Evolutionary conservation across 2,329 filamentous ascomycete genomes (phyloP).

Genomic region (Davidsoniella virescens): DNA sequence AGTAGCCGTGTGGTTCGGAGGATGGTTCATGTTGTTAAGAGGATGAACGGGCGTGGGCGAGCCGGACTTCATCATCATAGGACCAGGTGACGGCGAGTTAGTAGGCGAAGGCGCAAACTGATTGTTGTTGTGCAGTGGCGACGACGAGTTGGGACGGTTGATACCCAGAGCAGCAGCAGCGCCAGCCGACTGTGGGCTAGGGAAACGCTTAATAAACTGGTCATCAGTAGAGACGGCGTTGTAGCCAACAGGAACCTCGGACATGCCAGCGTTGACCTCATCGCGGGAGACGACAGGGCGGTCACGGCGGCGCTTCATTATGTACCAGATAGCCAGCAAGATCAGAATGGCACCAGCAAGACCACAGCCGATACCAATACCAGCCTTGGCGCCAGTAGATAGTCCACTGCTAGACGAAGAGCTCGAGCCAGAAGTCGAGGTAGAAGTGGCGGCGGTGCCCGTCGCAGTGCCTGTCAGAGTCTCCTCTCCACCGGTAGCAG

Average conservation of each 20-base stretch:
- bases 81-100: conserved; percentile 9
- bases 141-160: conserved; percentile 16
- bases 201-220: conserved; percentile 19
- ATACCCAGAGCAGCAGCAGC: conserved; percentile 12
- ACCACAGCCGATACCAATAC: conserved; percentile 26
- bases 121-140: conserved; percentile 15
- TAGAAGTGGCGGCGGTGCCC: conserved; percentile 16
- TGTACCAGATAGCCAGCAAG: conserved; percentile 13
- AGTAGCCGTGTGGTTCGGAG: conserved; percentile 12
- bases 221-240: conserved; percentile 12
- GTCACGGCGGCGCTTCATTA: conserved; percentile 14
- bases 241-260: conserved; percentile 25
- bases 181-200: conserved; percentile 13
- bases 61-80: background rate
- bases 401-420: conserved; percentile 19
- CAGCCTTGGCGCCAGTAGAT: conserved; percentile 27
- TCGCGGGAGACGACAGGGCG: conserved; percentile 20
- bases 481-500: conserved; percentile 22
- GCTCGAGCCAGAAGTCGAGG: conserved; percentile 16
- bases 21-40: background rate
- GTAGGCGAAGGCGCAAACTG: conserved; percentile 16
- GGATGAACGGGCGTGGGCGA: background rate
- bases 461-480: conserved; percentile 21
- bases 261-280: conserved; percentile 24
- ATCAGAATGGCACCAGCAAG: conserved; percentile 21